Evolutionary conservation across 2,329 filamentous ascomycete genomes (phyloP).

Genomic region (Phyllosticta capitalensis): DNA sequence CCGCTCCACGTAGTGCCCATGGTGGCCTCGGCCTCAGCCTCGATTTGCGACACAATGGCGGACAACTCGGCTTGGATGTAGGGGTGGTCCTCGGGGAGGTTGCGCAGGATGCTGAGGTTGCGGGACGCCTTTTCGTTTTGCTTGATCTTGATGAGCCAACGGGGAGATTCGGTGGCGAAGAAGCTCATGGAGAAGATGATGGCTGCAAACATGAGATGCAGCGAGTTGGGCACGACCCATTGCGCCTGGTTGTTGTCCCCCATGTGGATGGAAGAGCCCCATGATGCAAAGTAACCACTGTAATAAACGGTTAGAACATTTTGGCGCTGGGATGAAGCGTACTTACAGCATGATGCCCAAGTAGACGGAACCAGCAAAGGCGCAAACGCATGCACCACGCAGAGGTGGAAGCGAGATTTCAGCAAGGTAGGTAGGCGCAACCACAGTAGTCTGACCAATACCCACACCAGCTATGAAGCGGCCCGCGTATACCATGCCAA

Average conservation of each 20-base stretch:
- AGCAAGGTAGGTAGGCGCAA: slow-evolving; percentile 62
- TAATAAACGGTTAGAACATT: neutral
- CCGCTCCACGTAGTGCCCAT: slow-evolving; percentile 56
- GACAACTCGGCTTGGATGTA: slow-evolving; percentile 54
- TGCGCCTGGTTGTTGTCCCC: slow-evolving; percentile 32
- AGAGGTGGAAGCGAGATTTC: slow-evolving; percentile 61
- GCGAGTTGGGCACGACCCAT: slow-evolving; percentile 59
- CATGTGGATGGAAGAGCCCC: slow-evolving; percentile 44
- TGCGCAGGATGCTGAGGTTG: slow-evolving; percentile 49
- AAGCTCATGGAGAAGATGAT: slow-evolving; percentile 63
- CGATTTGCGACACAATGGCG: slow-evolving; percentile 55
- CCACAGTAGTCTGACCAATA: slow-evolving; percentile 57
- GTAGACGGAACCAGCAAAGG: slow-evolving; percentile 64
- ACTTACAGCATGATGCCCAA: slow-evolving; percentile 57
- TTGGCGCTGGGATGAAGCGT: neutral
- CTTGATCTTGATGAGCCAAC: slow-evolving; percentile 58
- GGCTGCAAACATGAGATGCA: slow-evolving; percentile 69
- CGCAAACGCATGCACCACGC: slow-evolving; percentile 63
- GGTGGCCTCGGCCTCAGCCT: slow-evolving; percentile 63
- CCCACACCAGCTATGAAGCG: slow-evolving; percentile 58
- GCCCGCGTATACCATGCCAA: slow-evolving; percentile 51
- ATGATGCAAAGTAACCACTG: slow-evolving; percentile 59
- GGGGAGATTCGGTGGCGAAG: slow-evolving; percentile 59
- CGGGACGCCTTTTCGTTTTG: slow-evolving; percentile 49
- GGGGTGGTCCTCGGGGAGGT: slow-evolving; percentile 49